Evolutionary conservation across 192 early-diverging fungal genomes (phyloP).

Genomic region (Entomortierella chlamydospora): DNA sequence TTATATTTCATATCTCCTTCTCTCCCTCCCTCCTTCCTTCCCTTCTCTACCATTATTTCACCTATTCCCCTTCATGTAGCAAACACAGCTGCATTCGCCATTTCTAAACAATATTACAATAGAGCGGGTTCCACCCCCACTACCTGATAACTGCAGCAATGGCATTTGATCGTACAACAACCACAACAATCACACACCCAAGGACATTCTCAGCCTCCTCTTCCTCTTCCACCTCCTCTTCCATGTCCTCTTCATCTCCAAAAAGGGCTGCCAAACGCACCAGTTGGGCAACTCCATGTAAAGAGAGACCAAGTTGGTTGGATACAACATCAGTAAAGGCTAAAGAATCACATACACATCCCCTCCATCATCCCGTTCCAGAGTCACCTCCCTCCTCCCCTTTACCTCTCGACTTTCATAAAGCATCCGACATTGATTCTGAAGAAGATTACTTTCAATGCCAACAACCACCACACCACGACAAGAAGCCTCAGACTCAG

Average conservation of each 20-base stretch:
- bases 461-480: too few relatives aligned
- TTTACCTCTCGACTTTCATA: conserved; percentile 20
- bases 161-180: background rate
- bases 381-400: conserved; percentile 27
- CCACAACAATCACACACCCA: background rate
- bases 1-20: too few relatives aligned
- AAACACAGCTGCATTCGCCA: background rate
- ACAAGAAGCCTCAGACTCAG: background rate
- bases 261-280: background rate
- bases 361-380: background rate
- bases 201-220: background rate
- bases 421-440: background rate
- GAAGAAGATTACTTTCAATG: background rate
- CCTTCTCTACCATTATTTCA: background rate
- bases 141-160: background rate
- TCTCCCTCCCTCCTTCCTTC: too few relatives aligned
- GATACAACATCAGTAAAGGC: background rate
- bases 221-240: conserved; percentile 10
- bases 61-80: background rate
- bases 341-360: too few relatives aligned
- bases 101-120: background rate
- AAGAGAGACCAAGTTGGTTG: conserved; percentile 2
- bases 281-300: background rate
- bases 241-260: background rate
- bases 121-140: background rate